phyloP scores from a whole-genome alignment of 2,329 filamentous ascomycete species.

The Curvularia spicifera region DNA sequence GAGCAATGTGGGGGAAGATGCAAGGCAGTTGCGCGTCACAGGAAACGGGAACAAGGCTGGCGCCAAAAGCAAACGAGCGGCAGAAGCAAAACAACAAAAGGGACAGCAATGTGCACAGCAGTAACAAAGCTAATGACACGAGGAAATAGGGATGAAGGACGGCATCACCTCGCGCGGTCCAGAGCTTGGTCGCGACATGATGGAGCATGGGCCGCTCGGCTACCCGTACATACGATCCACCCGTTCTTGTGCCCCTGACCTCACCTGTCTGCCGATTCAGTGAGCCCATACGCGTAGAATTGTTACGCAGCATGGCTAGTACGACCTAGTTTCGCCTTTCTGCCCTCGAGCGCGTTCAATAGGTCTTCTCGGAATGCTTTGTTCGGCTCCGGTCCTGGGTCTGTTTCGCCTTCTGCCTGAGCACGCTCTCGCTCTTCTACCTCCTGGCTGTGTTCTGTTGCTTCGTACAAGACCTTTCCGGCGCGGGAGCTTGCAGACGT shows the following conservation, averaged over 20 bases:
- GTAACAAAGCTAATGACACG: constrained; percentile 7
- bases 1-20: constrained; percentile 27
- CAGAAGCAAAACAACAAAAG: not conserved
- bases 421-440: constrained; percentile 22
- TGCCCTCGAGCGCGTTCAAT: not conserved
- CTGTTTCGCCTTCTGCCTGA: not conserved
- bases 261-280: not conserved
- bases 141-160: constrained; percentile 16
- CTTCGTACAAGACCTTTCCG: constrained; percentile 11
- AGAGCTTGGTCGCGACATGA: constrained; percentile 19
- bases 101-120: not conserved
- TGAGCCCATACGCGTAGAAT: no score
- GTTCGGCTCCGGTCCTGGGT: constrained; percentile 3
- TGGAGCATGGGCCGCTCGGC: constrained; percentile 13
- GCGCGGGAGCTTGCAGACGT: not conserved
- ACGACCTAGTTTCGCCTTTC: not conserved
- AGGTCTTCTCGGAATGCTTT: constrained; percentile 4
- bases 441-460: constrained; percentile 17
- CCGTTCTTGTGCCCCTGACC: constrained; percentile 10
- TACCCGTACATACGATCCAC: constrained; percentile 3
- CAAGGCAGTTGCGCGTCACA: constrained; percentile 14
- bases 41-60: constrained; percentile 11
- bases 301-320: no score
- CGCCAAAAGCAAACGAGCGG: constrained; percentile 17
- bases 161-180: constrained; percentile 10